Base-by-base conservation (phyloP, 2,329 filamentous ascomycete species). In the Acephala macrosclerotiorum region DNA sequence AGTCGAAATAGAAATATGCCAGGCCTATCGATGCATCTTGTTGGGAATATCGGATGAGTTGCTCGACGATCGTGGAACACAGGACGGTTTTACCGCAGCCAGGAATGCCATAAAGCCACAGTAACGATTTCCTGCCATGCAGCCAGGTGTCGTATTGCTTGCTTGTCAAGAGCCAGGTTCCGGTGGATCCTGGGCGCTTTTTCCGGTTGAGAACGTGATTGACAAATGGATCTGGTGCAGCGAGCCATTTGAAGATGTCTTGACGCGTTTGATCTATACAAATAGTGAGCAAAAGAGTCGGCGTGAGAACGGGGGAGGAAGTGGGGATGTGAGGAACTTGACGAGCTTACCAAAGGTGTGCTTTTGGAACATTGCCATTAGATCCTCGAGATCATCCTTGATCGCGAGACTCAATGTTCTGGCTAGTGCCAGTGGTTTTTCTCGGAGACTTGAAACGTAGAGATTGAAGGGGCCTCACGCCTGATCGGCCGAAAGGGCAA, bases 81-180 rank as follows among this genome's bases (percentile, higher is more conserved):
- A 81, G 67, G 0, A 81, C 75, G 0, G 78, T 79, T 66, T 81
- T 81, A 12, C 79, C 80, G 60, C 76, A 79, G 0, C 79, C 80
- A 20, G 79, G 66, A 53, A 72, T 69, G 14, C 79, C 79, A 59
- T 75, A 72, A 1, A 82, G 66, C 80, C 79, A 82, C 1, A 81
- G 64, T 20, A 81, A 77, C 2, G 79, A 79, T 12, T 68, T 68
- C 0, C 66, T 63, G 0, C 60, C 63, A 2, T 40, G 18, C 2
- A 77, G 65, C 78, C 78, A 81, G 0, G 63, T 26, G 20, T 60
- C 66, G 45, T 75, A 80, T 33, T 66, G 57, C 47, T 65, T 49
- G n/a, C 61, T 64, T 22, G 60, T 60, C 12, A 72, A 12, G 22
- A 74, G 66, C 72, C 72, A 74, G 45, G 26, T 38, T 47, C 73